Base-by-base conservation (phyloP, 192 early-diverging fungal genomes). In the Backusella mclennaniae region DNA sequence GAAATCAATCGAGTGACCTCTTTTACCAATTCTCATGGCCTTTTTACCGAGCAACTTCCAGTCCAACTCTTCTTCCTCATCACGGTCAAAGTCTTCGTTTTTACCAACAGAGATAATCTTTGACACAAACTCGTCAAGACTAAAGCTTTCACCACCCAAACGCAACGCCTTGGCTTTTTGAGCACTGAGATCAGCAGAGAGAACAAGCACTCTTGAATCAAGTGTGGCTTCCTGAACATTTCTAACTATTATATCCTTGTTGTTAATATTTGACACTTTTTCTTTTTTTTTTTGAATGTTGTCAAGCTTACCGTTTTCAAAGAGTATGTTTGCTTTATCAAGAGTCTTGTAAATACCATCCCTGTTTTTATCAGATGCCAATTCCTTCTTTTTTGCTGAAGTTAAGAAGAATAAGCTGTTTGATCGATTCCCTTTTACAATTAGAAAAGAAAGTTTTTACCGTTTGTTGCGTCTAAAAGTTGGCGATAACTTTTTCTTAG, bases 141-240 rank as follows among this genome's bases (percentile, higher is more conserved):
- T 92, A 75, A 98, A 95, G 38, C 95, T 84, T 5, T 6, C 39
- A 6, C 23, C 70, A 33, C 70, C 70, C 11, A 71, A 31, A 8
- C 90, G 89, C 81, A 97, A 85, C 69, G 91, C 88, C 67, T 92
- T 88, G 6, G 93, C 92, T 56, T 92, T 95, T 82, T 95, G 90
- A 11, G 90, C 89, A 49, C 89, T 88, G 33, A 96, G 75, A 71
- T 94, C 92, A 1, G 95, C 90, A 0, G 93, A 89, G 15, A 90
- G 70, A 9, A 96, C 86, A 21, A 99, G 84, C 3, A 96, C 79
- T 11, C 88, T 87, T n/a, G 95, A 91, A 89, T 99, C 96, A 33
- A 99, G 84, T 0, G 92, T 89, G 12, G 96, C 96, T 86, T 99
- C 97, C 31, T 94, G 90, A 0, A 95, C 91, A 71, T 90, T 89